Conservation (phyloP, 495 filamentous ascomycete species). For the Saxispiralis lemnorum region DNA sequence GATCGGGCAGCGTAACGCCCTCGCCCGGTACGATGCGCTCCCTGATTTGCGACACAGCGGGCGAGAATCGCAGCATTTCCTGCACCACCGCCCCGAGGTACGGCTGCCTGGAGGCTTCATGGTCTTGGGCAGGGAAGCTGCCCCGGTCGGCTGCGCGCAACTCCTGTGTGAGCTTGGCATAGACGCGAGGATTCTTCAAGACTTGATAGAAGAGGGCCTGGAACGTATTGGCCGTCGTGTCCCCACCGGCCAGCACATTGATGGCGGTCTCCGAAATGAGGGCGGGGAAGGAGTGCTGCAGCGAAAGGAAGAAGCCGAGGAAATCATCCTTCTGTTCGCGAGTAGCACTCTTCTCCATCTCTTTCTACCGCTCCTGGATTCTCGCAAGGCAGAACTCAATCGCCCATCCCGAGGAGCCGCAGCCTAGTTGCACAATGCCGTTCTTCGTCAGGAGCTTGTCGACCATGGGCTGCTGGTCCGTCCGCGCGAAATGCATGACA, state of each 20-base stretch:
- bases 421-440: slow-evolving; percentile 11
- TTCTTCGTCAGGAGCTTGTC: slow-evolving; percentile 12
- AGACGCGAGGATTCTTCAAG: slow-evolving; percentile 12
- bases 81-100: slow-evolving; percentile 55
- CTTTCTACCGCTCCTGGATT: slow-evolving; percentile 9
- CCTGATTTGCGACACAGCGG: slow-evolving; percentile 42
- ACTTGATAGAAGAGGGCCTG: slow-evolving; percentile 16
- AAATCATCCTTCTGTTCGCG: neutral
- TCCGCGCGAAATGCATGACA: slow-evolving; percentile 6
- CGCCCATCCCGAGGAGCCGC: slow-evolving; percentile 3
- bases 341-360: slow-evolving; percentile 2
- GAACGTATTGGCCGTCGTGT: slow-evolving; percentile 11
- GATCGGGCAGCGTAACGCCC: slow-evolving; percentile 32
- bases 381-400: slow-evolving; percentile 7
- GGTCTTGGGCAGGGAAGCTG: too few relatives aligned
- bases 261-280: slow-evolving; percentile 5
- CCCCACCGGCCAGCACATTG: neutral
- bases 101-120: slow-evolving; percentile 20
- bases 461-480: slow-evolving; percentile 14
- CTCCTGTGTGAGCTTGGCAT: too few relatives aligned
- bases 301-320: too few relatives aligned
- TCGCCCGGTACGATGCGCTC: slow-evolving; percentile 45
- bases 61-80: slow-evolving; percentile 50
- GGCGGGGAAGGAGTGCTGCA: neutral
- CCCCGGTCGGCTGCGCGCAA: too few relatives aligned